Percentiles rank a stretch among this genome's conserved stretches.
Conservation (phyloP, 805 yeast species). For the Saccharomycopsis vini region DNA sequence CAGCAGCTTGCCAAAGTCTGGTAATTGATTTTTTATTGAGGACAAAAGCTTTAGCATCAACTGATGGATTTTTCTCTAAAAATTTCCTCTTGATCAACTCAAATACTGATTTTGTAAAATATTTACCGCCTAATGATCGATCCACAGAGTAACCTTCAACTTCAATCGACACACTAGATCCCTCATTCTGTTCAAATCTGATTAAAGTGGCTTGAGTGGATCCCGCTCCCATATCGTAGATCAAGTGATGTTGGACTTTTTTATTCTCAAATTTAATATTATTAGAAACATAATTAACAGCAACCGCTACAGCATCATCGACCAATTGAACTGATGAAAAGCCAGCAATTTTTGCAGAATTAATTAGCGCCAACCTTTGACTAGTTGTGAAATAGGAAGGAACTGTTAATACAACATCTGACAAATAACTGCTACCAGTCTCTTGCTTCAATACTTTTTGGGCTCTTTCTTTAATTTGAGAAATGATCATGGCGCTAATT, state of each 20-base stretch:
- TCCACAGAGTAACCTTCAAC: constrained; percentile 68
- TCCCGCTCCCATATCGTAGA: constrained; percentile 91
- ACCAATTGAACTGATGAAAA: constrained; percentile 52
- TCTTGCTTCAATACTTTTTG: constrained; percentile 46
- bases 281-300: constrained; percentile 65
- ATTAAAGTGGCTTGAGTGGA: constrained; percentile 83
- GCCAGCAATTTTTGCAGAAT: constrained; percentile 65
- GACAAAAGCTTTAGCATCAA: constrained; percentile 32
- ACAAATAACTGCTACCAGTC: constrained; percentile 42
- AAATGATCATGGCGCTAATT: constrained; percentile 71
- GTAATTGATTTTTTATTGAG: constrained; percentile 50
- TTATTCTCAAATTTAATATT: constrained; percentile 29
- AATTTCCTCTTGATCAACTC: constrained; percentile 54
- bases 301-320: constrained; percentile 90
- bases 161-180: constrained; percentile 40
- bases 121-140: constrained; percentile 64
- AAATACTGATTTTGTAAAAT: constrained; percentile 57
- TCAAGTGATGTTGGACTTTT: constrained; percentile 50
- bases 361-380: constrained; percentile 63
- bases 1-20: constrained; percentile 73
- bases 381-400: constrained; percentile 61
- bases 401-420: constrained; percentile 65
- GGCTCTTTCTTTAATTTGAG: constrained; percentile 59
- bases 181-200: constrained; percentile 40
- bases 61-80: constrained; percentile 33